Base-by-base conservation (phyloP, 805 yeast species). In the Suhomyces pyralidae region DNA sequence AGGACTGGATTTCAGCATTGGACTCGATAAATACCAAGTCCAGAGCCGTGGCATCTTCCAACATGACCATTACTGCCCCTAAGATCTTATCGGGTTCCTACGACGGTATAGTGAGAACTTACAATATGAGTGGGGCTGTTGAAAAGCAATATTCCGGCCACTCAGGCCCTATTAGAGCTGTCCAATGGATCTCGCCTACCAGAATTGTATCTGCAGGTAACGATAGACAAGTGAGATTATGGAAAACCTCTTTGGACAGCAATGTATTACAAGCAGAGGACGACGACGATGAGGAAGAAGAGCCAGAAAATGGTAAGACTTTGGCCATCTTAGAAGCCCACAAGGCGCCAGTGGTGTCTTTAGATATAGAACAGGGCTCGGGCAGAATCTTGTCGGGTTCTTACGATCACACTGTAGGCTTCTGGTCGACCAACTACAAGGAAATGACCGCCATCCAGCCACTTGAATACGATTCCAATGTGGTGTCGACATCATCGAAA, bases 21-120 rank as follows among this genome's bases (percentile, higher is more conserved):
- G 83, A 82, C 63, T 68, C 85, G 60, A 55, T 75, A 69, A 60
- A 83, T 74, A 54, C 70, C 64, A 26, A 26, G 10, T 59, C 68
- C 12, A 45, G 51, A 14, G 60, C 67, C 22, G 71, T 65, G 15
- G 50, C 56, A 3, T 46, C 60, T 7, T 61, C 67, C 32, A 64
- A 62, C 48, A 51, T 61, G 51, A 34, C 59, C 9, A 69, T 74
- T 30, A 61, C 66, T 4, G 69, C 74, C 43, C 79, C 84, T 30
- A 79, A 80, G 62, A 88, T 93, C 50, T 76, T 91, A 45, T 84
- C 94, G 12, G 99, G 98, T 40, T 85, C 96, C 0, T 94, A 92
- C 65, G 99, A 94, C 68, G 98, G 98, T 61, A 81, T 93, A 28
- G 97, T 93, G 22, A 82, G 98, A 58, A 83, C 94, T 9, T 94